Percentiles rank a stretch among this genome's conserved stretches.
These are phyloP conservation scores for Penicillium crustosum DNA, from an alignment of 2,329 filamentous ascomycete species.

Conservation along the genomic window DNA sequence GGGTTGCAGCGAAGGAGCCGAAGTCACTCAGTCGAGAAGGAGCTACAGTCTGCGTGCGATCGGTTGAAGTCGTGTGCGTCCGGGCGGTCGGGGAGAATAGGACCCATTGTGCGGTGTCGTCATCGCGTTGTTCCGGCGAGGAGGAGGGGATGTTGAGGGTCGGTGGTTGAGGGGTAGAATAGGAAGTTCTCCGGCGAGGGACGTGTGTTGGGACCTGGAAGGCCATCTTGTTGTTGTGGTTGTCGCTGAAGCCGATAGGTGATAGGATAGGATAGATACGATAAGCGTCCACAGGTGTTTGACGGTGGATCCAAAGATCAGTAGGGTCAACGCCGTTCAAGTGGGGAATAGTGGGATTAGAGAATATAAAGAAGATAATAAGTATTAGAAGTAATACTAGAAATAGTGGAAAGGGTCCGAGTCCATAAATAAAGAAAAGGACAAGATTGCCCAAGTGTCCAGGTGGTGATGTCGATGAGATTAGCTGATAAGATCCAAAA, in stretches of 20 bases:
- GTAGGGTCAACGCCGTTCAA: background rate
- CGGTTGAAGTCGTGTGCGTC: conserved; percentile 65
- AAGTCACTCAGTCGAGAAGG: conserved; percentile 76
- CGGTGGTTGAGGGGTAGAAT: conserved; percentile 30
- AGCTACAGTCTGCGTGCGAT: conserved; percentile 64
- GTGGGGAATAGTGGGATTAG: background rate
- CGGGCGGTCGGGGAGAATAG: conserved; percentile 81
- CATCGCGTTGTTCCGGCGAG: conserved; percentile 48
- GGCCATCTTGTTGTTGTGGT: conserved; percentile 32
- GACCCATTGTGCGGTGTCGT: conserved; percentile 90
- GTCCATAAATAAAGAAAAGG: background rate
- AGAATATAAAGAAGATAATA: background rate
- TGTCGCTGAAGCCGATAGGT: conserved; percentile 7
- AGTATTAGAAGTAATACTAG: background rate
- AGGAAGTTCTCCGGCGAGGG: conserved; percentile 36
- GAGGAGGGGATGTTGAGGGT: conserved; percentile 31
- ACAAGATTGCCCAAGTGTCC: background rate
- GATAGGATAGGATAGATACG: conserved; percentile 7
- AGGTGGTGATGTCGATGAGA: conserved; percentile 1
- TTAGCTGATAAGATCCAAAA: conserved; percentile 6
- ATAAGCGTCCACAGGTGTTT: background rate
- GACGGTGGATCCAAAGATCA: background rate
- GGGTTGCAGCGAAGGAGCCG: conserved; percentile 69
- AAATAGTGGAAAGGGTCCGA: background rate
- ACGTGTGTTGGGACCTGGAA: conserved; percentile 41